Evolutionary conservation across 2,329 filamentous ascomycete genomes (phyloP), one percentile per base, ranked within the genome.

Genomic region (Pyricularia pennisetigena): DNA sequence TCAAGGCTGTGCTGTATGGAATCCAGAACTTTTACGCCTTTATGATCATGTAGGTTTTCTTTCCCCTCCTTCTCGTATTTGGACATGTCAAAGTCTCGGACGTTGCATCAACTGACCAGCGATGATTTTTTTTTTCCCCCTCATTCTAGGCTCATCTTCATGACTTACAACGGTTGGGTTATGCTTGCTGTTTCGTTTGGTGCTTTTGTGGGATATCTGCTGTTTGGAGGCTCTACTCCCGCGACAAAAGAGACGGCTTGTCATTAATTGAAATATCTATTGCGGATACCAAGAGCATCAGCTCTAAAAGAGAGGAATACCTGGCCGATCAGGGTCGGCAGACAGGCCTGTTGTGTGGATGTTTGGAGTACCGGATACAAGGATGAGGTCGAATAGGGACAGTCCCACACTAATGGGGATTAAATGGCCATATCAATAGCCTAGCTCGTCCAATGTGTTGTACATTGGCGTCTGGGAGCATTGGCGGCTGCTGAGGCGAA

Each of bases 111-210:
- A 49, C 41, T 23, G 26, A 23, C 14, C 20, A 28, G 28, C 6
- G 35, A 23, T 23, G 26, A 16, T 1, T 30, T n/a, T n/a, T n/a
- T n/a, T n/a, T n/a, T n/a, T 32, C 12, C 24, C 12, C 12, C 9
- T 20, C 12, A 57, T 23, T 35, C 5, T 14, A 98, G 94, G 95
- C 84, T 99, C 70, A 81, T 99, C 26, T 99, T 99, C 80, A 99
- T 99, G 95, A 99, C 95, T n/a, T 99, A 99, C 81, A 99, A 99
- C 75, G 95, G 95, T 68, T 97, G 92, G 89, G 89, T 99, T 73
- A 99, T 99, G 95, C 79, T 97, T 72, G 87, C 94, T 3, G 94
- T 98, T 20, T 91, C 91, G 0, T 82, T 96, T 10, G 95, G 95
- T 20, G 94, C 94, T 0, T 97, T 96, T 72, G 78, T 97, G 63